These are phyloP conservation scores for Dothistroma septosporum DNA, from an alignment of 2,329 filamentous ascomycete species.

Conservation along the genomic window DNA sequence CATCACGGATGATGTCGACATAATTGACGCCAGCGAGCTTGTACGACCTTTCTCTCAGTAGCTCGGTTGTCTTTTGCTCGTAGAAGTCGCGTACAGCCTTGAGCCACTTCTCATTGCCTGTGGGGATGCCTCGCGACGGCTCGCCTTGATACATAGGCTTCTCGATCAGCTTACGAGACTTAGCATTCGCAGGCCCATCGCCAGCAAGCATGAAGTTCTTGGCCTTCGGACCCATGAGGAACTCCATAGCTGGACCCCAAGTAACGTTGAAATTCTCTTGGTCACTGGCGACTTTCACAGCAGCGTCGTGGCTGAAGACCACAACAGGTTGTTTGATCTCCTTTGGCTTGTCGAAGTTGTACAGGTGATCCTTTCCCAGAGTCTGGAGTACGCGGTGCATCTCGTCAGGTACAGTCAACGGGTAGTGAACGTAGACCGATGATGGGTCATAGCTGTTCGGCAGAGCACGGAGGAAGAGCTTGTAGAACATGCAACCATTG, in stretches of 20 bases:
- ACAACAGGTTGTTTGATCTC: slow-evolving; percentile 35
- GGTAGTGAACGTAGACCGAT: slow-evolving; percentile 50
- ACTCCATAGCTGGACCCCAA: slow-evolving; percentile 46
- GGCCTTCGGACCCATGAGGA: slow-evolving; percentile 42
- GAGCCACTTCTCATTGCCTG: slow-evolving; percentile 41
- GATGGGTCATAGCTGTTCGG: slow-evolving; percentile 48
- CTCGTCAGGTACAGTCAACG: slow-evolving; percentile 46
- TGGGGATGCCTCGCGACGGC: slow-evolving; percentile 27
- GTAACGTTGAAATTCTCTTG: slow-evolving; percentile 45
- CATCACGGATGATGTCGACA: slow-evolving; percentile 47
- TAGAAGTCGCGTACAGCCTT: slow-evolving; percentile 47
- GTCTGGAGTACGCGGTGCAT: slow-evolving; percentile 43
- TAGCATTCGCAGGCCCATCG: slow-evolving; percentile 40
- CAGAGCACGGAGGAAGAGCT: slow-evolving; percentile 49
- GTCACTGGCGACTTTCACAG: slow-evolving; percentile 42
- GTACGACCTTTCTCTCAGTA: slow-evolving; percentile 45
- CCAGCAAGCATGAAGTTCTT: slow-evolving; percentile 49
- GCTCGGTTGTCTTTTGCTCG: slow-evolving; percentile 44
- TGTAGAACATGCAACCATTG: slow-evolving; percentile 50
- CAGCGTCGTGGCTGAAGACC: slow-evolving; percentile 45
- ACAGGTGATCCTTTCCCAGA: slow-evolving; percentile 41
- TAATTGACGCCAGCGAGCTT: slow-evolving; percentile 44
- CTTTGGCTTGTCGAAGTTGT: slow-evolving; percentile 36
- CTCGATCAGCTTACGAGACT: slow-evolving; percentile 43
- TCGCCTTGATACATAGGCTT: slow-evolving; percentile 40